Conservation (phyloP, 1,139 yeast genomes). For the Diutina rugosa region DNA sequence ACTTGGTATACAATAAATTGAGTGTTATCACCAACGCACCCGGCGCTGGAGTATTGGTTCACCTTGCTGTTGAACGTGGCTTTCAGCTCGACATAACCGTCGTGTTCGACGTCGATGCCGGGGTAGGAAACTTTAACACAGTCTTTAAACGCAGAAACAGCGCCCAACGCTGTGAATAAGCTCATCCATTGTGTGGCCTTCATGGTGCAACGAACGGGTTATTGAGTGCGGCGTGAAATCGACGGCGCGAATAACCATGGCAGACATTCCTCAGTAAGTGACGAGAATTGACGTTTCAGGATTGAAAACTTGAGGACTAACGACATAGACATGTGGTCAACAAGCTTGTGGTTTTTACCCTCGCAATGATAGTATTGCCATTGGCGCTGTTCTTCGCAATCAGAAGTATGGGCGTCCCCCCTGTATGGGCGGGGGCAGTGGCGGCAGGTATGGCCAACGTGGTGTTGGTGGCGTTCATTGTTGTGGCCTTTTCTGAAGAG, state of each 20-base stretch:
- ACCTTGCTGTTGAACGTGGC: not conserved
- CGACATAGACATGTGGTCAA: slow-evolving; percentile 40
- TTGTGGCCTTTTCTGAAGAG: slow-evolving; percentile 81
- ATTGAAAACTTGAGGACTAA: slow-evolving; percentile 5
- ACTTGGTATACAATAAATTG: not conserved
- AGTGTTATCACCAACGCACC: not conserved
- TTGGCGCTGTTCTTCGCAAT: slow-evolving; percentile 55
- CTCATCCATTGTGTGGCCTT: not conserved
- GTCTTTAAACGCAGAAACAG: not conserved
- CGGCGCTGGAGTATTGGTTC: not conserved
- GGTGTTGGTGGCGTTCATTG: slow-evolving; percentile 74
- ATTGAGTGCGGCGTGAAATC: not conserved
- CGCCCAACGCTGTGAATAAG: not conserved
- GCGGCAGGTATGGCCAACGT: slow-evolving; percentile 84
- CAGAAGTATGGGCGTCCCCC: slow-evolving; percentile 35
- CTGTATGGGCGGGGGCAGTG: slow-evolving; percentile 74
- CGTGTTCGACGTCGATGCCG: not conserved
- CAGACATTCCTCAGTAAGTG: slow-evolving; percentile 50
- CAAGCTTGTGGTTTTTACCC: slow-evolving; percentile 77
- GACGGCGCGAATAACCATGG: slow-evolving; percentile 14
- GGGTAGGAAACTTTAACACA: not conserved
- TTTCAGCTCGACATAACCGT: not conserved
- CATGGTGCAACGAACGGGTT: not conserved
- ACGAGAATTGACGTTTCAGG: not conserved
- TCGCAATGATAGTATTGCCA: slow-evolving; percentile 78